phyloP scores from a whole-genome alignment of 1,284 basidiomycete genomes.

The Leccinum solheimii region DNA sequence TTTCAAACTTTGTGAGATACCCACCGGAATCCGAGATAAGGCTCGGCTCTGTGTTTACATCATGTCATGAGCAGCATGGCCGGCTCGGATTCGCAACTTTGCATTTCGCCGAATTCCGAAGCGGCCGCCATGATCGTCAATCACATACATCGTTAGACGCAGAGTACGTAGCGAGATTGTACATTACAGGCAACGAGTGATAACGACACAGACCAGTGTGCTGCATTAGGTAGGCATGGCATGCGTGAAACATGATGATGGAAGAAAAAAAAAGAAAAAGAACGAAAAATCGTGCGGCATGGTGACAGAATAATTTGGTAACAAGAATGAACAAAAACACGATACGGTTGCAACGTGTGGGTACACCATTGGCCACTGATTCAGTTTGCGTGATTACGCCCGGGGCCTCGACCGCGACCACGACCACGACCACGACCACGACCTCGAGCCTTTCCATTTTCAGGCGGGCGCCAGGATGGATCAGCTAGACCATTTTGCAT shows the following conservation, averaged over 20 bases:
- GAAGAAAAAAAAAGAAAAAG: not conserved
- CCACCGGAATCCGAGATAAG: conserved; percentile 22
- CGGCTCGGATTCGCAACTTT: not conserved
- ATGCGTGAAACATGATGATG: conserved; percentile 26
- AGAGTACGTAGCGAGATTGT: conserved; percentile 14
- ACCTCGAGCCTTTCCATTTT: conserved; percentile 37
- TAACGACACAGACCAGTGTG: conserved; percentile 11
- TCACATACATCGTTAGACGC: conserved; percentile 2
- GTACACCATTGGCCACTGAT: conserved; percentile 3
- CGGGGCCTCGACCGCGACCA: conserved; percentile 26
- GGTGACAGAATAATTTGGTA: conserved; percentile 24
- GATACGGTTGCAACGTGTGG: conserved; percentile 21
- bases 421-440: conserved; percentile 37
- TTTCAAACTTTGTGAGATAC: conserved; percentile 1
- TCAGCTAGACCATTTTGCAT: not conserved
- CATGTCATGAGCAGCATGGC: conserved; percentile 1
- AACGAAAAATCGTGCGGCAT: conserved; percentile 12
- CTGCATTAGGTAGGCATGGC: conserved; percentile 25
- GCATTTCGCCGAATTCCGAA: not conserved
- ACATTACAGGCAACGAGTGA: conserved; percentile 8
- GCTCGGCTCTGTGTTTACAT: conserved; percentile 1
- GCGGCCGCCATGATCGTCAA: conserved; percentile 17
- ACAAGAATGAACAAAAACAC: conserved; percentile 19
- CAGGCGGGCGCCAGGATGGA: conserved; percentile 8
- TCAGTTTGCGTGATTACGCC: conserved; percentile 19